Conservation (phyloP, 2,329 filamentous ascomycete species). For the Talaromyces sp. region DNA sequence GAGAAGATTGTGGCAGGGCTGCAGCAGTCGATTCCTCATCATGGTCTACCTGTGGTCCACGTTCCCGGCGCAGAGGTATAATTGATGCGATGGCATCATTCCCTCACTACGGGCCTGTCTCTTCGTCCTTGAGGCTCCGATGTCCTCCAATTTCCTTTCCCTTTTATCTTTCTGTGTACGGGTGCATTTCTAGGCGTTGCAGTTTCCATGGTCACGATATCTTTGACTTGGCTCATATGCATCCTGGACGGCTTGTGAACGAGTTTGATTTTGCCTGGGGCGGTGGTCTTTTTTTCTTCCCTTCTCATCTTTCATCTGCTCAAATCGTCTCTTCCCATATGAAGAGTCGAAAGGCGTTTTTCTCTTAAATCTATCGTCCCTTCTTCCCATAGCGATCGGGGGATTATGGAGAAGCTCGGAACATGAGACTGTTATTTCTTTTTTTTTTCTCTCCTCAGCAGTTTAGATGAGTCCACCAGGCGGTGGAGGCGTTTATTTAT, state of each 20-base stretch:
- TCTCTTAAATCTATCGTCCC: neutral
- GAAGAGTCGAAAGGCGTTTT: neutral
- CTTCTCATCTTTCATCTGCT: neutral
- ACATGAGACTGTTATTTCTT: neutral
- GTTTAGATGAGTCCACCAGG: neutral
- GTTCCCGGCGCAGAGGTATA: constrained; percentile 10
- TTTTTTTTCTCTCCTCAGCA: neutral
- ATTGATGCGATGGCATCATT: neutral
- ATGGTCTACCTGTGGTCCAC: constrained; percentile 11
- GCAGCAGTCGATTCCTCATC: constrained; percentile 34
- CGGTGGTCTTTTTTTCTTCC: neutral
- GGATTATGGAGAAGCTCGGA: neutral
- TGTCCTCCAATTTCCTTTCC: neutral
- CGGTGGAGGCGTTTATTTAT: constrained; percentile 9
- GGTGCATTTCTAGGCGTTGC: constrained; percentile 10
- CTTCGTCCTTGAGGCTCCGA: neutral
- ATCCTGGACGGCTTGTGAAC: neutral
- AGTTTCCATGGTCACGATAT: constrained; percentile 5
- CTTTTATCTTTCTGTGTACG: neutral
- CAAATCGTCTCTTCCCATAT: neutral
- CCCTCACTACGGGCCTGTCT: neutral
- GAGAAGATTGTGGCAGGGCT: constrained; percentile 35
- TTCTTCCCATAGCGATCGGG: neutral
- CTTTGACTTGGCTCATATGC: constrained; percentile 6
- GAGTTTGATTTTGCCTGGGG: neutral